Conservation (phyloP, 305 asterid species). For the Fraxinus angustifolia region DNA sequence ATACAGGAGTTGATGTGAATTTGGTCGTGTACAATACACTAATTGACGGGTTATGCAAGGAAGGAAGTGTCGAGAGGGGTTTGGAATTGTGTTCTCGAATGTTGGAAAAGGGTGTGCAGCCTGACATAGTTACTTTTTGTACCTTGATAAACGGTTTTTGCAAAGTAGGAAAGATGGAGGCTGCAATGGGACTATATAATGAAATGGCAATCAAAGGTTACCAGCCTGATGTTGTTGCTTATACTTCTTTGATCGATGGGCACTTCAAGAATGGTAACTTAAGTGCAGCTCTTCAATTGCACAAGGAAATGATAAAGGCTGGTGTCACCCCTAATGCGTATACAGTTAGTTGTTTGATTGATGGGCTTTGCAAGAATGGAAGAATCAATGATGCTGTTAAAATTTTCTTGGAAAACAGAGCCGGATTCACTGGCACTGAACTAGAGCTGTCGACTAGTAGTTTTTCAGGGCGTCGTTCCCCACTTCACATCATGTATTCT, state of each 20-base stretch:
- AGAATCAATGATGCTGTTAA: conserved; percentile 52
- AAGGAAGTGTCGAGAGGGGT: conserved; percentile 57
- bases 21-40: conserved; percentile 58
- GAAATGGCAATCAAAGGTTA: conserved; percentile 71
- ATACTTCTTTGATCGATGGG: conserved; percentile 65
- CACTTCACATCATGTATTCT: conserved; percentile 42
- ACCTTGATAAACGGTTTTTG: conserved; percentile 66
- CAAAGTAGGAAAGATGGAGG: conserved; percentile 51
- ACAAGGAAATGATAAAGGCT: conserved; percentile 55
- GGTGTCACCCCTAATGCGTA: conserved; percentile 51
- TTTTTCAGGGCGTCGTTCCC: conserved; percentile 7
- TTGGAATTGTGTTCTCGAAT: conserved; percentile 54
- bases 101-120: conserved; percentile 55
- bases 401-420: conserved; percentile 43
- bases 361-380: conserved; percentile 66
- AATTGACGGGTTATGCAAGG: conserved; percentile 60
- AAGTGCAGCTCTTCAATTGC: conserved; percentile 55
- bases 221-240: conserved; percentile 62
- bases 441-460: conserved; percentile 1
- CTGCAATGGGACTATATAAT: conserved; percentile 63
- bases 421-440: conserved; percentile 17
- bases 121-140: conserved; percentile 51
- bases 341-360: conserved; percentile 52
- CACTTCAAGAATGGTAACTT: conserved; percentile 63
- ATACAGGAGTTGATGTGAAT: conserved; percentile 34